Percentiles rank a stretch among this genome's conserved stretches.
phyloP scores from a whole-genome alignment of 352 stramenopile species.

The Phytopythium delawarense region DNA sequence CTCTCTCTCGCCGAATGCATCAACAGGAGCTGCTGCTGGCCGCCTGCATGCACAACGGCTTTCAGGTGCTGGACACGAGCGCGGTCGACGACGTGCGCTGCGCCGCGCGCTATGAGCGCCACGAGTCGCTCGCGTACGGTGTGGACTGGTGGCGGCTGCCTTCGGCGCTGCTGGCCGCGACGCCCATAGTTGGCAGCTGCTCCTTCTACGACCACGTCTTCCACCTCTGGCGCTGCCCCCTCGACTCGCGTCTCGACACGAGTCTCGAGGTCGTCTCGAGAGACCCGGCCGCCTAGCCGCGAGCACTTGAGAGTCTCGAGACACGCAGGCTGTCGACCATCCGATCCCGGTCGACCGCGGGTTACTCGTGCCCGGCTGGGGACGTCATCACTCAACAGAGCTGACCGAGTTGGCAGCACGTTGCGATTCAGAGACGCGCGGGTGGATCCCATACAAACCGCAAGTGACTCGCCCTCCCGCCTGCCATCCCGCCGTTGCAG shows the following conservation, averaged over 20 bases:
- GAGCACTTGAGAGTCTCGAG: too few species aligned
- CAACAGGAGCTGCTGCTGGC: slow-evolving; percentile 64
- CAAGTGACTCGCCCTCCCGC: background rate
- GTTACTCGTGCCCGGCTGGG: background rate
- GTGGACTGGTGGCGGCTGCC: slow-evolving; percentile 77
- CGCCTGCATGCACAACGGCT: slow-evolving; percentile 87
- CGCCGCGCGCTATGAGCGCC: slow-evolving; percentile 39
- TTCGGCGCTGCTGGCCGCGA: slow-evolving; percentile 22
- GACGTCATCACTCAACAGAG: background rate
- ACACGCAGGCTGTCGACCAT: background rate
- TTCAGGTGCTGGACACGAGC: slow-evolving; percentile 54
- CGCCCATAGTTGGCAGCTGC: slow-evolving; percentile 59
- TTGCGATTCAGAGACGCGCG: background rate
- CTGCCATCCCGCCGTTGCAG: slow-evolving; percentile 3
- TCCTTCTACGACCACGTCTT: slow-evolving; percentile 84
- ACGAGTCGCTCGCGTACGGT: slow-evolving; percentile 81
- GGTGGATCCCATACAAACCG: background rate
- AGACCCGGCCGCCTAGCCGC: too few species aligned
- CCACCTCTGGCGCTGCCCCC: slow-evolving; percentile 50
- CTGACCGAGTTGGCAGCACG: background rate
- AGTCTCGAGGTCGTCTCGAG: too few species aligned
- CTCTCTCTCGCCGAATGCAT: slow-evolving; percentile 4
- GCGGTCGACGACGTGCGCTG: slow-evolving; percentile 2
- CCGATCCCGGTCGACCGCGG: background rate
- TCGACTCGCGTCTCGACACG: slow-evolving; percentile 3